Evolutionary conservation across 192 early-diverging fungal species (phyloP).

Genomic region (Helicostylum pulchrum): DNA sequence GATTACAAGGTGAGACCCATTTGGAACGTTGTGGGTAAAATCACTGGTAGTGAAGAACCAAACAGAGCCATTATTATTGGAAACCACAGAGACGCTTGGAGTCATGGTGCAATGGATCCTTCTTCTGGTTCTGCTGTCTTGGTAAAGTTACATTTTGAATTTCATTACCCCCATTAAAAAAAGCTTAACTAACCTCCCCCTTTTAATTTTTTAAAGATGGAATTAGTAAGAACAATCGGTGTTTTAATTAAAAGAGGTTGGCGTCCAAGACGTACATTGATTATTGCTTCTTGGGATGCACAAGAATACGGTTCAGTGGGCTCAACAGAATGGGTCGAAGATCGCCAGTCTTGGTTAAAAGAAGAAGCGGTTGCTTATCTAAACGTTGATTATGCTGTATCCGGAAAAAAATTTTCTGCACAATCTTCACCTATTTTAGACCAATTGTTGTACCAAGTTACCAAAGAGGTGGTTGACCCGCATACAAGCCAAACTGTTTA

Average conservation of each 20-base stretch:
- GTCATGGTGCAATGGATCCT: conserved; percentile 60
- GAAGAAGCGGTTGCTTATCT: conserved; percentile 51
- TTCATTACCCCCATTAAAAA: background rate
- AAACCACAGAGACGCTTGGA: conserved; percentile 67
- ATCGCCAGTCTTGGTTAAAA: conserved; percentile 49
- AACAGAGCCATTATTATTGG: conserved; percentile 54
- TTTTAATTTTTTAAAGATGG: conserved; percentile 34
- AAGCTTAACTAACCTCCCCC: too few relatives aligned
- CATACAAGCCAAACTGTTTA: conserved; percentile 42
- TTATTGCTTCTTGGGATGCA: conserved; percentile 64
- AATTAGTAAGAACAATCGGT: conserved; percentile 50
- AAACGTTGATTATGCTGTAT: conserved; percentile 56
- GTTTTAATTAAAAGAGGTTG: conserved; percentile 53
- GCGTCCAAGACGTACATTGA: conserved; percentile 58
- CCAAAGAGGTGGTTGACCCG: conserved; percentile 45
- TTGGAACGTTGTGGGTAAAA: conserved; percentile 60
- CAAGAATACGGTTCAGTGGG: conserved; percentile 63
- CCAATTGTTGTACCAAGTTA: conserved; percentile 44
- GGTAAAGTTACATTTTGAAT: background rate
- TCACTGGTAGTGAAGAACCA: conserved; percentile 48
- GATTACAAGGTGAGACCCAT: conserved; percentile 47
- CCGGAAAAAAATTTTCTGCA: conserved; percentile 44
- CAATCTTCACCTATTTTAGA: conserved; percentile 47
- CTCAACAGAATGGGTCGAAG: conserved; percentile 67
- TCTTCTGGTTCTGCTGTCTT: conserved; percentile 57